A percentile compares a stretch with the other conserved stretches of the same genome.
Conservation (phyloP, 768 basidiomycete species). For the Termitomyces sp. region DNA sequence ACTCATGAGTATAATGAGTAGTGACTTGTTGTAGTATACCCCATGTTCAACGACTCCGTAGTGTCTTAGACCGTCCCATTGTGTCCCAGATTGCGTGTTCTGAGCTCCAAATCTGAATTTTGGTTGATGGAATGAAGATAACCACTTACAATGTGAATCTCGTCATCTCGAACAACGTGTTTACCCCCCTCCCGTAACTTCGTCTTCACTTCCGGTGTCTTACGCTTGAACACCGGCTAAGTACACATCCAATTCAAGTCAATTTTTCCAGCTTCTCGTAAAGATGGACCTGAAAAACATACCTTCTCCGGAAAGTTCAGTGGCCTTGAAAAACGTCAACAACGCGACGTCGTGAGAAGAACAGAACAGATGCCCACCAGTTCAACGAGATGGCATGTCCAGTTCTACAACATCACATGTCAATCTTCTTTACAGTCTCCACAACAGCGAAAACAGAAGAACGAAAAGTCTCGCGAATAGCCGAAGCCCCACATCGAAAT, state of each 20-base stretch:
- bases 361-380: conserved; percentile 39
- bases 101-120: conserved; percentile 17
- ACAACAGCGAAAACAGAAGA: background rate
- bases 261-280: background rate
- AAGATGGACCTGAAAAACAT: background rate
- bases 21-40: conserved; percentile 68
- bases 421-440: background rate
- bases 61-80: conserved; percentile 68
- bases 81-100: conserved; percentile 71
- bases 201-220: conserved; percentile 48
- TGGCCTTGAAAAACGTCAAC: conserved; percentile 39
- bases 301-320: conserved; percentile 66
- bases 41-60: conserved; percentile 49
- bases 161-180: conserved; percentile 41
- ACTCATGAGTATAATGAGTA: background rate
- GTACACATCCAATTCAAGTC: background rate
- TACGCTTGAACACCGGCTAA: conserved; percentile 56
- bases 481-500: background rate
- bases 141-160: conserved; percentile 47
- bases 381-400: conserved; percentile 58
- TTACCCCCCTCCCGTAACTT: conserved; percentile 20
- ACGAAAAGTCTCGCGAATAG: background rate
- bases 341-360: background rate
- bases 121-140: background rate
- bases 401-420: conserved; percentile 26